Conservation (phyloP, 345 rosid species). For the Abelmoschus esculentus region DNA sequence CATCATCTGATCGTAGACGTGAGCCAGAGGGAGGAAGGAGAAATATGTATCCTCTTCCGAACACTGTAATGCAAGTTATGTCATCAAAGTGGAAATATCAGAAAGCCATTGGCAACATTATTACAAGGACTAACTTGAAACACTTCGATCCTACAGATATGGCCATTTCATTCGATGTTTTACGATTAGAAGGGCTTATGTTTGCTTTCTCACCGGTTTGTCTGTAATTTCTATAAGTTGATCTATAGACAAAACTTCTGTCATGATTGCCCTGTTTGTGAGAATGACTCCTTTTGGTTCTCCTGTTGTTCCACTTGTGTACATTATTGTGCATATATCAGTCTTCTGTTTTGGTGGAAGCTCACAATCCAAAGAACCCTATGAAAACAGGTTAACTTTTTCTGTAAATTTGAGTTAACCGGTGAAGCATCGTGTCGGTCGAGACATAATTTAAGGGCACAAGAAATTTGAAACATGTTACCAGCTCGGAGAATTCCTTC, state of each 20-base stretch:
- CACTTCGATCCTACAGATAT: background rate
- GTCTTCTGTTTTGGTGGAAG: conserved; percentile 63
- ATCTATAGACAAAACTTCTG: conserved; percentile 72
- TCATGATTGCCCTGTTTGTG: conserved; percentile 49
- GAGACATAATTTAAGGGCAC: background rate
- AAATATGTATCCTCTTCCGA: conserved; percentile 71
- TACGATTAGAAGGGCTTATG: background rate
- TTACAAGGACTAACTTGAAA: background rate
- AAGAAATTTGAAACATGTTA: conserved; percentile 14
- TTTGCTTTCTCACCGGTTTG: conserved; percentile 38
- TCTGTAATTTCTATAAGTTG: conserved; percentile 54
- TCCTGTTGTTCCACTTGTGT: conserved; percentile 97
- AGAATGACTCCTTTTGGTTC: conserved; percentile 93
- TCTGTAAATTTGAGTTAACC: background rate
- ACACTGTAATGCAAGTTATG: conserved; percentile 34
- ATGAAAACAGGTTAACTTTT: background rate
- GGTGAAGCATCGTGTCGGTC: background rate
- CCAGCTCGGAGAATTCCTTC: conserved; percentile 32
- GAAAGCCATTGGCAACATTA: background rate
- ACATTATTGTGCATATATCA: conserved; percentile 86
- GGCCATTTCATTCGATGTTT: background rate
- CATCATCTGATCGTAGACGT: conserved; percentile 76
- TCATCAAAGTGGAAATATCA: background rate
- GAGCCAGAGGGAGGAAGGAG: conserved; percentile 96
- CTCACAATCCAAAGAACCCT: conserved; percentile 59